Percentiles rank a stretch among this genome's conserved stretches.
These are phyloP conservation scores for Pythium rhizo-oryzae DNA, from an alignment of 352 stramenopile genomes.

Conservation along the genomic window DNA sequence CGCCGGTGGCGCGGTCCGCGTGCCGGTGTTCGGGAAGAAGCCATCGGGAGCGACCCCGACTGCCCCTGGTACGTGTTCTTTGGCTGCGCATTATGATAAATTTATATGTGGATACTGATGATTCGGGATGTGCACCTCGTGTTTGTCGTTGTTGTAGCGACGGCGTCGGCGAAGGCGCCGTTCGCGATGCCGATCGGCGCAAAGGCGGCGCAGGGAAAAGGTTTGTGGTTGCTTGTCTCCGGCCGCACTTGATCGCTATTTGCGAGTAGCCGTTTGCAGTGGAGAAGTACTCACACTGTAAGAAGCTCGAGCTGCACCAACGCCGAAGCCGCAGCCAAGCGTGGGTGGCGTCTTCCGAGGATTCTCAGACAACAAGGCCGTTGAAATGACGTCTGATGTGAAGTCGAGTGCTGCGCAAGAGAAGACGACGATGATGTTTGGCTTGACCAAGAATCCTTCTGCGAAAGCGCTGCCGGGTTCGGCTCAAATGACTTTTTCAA, in stretches of 20 bases:
- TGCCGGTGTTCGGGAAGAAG: conserved; percentile 17
- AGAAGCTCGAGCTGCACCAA: conserved; percentile 15
- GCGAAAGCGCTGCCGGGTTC: neutral
- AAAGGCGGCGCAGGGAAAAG: conserved; percentile 9
- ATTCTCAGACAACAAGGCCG: neutral
- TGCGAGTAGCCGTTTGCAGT: neutral
- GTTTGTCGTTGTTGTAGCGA: neutral
- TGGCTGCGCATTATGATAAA: neutral
- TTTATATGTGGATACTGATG: neutral
- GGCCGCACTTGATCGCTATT: neutral
- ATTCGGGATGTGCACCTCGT: neutral
- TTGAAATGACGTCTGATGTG: neutral
- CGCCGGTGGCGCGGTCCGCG: neutral
- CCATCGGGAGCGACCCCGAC: neutral
- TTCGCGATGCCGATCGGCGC: conserved; percentile 13
- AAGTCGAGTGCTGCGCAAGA: neutral
- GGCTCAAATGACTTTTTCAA: neutral
- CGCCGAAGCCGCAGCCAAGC: neutral
- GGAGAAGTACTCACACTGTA: conserved; percentile 1
- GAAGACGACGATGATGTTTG: neutral
- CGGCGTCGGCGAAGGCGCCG: conserved; percentile 9
- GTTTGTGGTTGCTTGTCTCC: conserved; percentile 10
- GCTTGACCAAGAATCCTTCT: neutral
- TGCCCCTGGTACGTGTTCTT: neutral
- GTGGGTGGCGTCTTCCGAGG: neutral